Conservation (phyloP, 768 basidiomycete genomes). For the Lactarius indigo region DNA sequence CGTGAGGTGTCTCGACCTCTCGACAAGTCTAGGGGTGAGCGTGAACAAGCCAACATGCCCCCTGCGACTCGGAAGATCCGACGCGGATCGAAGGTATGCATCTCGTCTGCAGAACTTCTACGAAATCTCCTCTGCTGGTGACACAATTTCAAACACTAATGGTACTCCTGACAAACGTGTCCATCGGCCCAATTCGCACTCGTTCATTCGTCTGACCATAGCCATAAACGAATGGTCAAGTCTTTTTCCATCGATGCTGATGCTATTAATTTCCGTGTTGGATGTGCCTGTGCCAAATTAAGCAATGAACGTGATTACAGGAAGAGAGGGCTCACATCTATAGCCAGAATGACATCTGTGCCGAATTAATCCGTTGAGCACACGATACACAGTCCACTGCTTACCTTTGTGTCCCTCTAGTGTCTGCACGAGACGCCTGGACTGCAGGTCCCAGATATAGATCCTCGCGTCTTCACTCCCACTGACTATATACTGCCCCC, state of each 20-base stretch:
- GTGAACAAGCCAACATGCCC: neutral
- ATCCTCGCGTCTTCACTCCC: constrained; percentile 90
- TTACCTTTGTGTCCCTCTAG: constrained; percentile 80
- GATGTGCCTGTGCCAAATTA: constrained; percentile 59
- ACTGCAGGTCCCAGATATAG: constrained; percentile 88
- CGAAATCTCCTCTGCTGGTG: neutral
- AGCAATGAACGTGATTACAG: constrained; percentile 7
- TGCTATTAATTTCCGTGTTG: constrained; percentile 68
- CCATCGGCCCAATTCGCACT: neutral
- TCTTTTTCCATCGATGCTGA: constrained; percentile 92
- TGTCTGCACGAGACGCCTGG: constrained; percentile 67
- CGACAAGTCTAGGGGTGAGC: neutral
- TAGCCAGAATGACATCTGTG: constrained; percentile 64
- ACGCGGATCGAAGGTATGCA: neutral
- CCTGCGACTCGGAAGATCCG: neutral
- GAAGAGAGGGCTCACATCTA: constrained; percentile 47
- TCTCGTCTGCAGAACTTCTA: neutral
- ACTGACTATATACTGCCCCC: constrained; percentile 70
- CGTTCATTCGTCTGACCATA: constrained; percentile 38
- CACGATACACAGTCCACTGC: constrained; percentile 20
- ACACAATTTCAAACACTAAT: neutral
- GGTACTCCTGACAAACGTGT: too few species aligned
- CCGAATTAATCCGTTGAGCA: neutral
- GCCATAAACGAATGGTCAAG: constrained; percentile 79
- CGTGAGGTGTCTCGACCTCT: neutral